Percentiles rank a stretch among this genome's conserved stretches.
phyloP scores from a whole-genome alignment of 1,284 basidiomycete genomes.

The Erythrobasidium hasegawianum region DNA sequence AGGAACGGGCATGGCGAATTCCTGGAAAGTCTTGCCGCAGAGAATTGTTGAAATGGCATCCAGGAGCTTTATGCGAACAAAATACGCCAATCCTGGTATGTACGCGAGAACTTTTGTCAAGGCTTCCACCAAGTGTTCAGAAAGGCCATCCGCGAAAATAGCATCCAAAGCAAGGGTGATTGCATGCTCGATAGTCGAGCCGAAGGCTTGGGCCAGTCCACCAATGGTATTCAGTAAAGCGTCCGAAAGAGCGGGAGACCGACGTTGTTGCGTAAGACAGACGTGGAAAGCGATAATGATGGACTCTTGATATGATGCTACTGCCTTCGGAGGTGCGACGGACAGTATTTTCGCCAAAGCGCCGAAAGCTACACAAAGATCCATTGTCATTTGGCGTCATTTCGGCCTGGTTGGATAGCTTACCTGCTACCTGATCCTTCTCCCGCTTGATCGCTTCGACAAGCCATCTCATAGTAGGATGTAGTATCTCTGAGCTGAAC shows the following conservation, averaged over 20 bases:
- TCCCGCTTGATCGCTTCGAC: constrained; percentile 26
- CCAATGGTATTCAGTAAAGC: constrained; percentile 19
- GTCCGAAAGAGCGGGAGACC: constrained; percentile 8
- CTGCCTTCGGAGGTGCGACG: constrained; percentile 3
- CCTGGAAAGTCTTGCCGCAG: constrained; percentile 12
- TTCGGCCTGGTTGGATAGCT: background rate
- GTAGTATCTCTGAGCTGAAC: constrained; percentile 9
- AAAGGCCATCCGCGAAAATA: constrained; percentile 19
- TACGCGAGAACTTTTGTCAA: background rate
- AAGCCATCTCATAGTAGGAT: constrained; percentile 25
- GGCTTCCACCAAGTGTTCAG: constrained; percentile 19
- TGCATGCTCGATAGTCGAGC: constrained; percentile 22
- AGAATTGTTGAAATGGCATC: constrained; percentile 7
- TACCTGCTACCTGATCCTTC: constrained; percentile 14
- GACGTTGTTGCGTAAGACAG: background rate
- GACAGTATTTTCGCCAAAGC: constrained; percentile 23
- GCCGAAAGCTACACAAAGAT: background rate
- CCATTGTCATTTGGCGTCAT: background rate
- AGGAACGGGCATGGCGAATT: constrained; percentile 14
- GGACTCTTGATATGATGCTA: constrained; percentile 18
- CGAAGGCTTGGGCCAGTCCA: constrained; percentile 19
- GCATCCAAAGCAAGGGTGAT: constrained; percentile 10
- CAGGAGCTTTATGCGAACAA: constrained; percentile 6
- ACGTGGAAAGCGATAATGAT: constrained; percentile 15
- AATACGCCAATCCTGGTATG: constrained; percentile 15